Evolutionary conservation across 257 asterid species (phyloP).

Genomic region (Verbascum thapsus): DNA sequence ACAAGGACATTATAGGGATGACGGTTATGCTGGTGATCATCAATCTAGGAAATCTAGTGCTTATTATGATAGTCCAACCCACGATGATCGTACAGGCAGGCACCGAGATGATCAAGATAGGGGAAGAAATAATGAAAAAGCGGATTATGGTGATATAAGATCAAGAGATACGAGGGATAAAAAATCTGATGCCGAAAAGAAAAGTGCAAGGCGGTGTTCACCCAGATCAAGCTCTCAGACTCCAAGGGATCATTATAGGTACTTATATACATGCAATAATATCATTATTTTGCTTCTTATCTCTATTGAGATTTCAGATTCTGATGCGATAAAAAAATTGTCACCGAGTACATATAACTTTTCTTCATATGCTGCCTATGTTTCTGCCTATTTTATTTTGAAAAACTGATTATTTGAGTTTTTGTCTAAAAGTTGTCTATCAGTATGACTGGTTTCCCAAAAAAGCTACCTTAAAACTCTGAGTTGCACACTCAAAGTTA

Average conservation of each 20-base stretch:
- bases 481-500: background rate
- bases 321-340: background rate
- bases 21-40: conserved; percentile 55
- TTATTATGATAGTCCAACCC: conserved; percentile 63
- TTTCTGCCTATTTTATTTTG: background rate
- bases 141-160: conserved; percentile 65
- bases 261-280: conserved; percentile 21
- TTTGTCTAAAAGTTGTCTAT: background rate
- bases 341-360: background rate
- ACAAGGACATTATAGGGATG: conserved; percentile 71
- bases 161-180: conserved; percentile 70
- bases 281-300: conserved; percentile 3
- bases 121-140: conserved; percentile 70
- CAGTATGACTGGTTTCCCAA: background rate
- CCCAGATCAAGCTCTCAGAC: conserved; percentile 72
- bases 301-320: conserved; percentile 4
- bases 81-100: conserved; percentile 65
- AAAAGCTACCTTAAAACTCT: background rate
- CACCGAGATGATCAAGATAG: conserved; percentile 73
- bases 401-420: background rate
- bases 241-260: conserved; percentile 80
- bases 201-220: conserved; percentile 64
- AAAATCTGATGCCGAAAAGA: conserved; percentile 65
- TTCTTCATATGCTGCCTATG: conserved; percentile 6
- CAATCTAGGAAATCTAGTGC: conserved; percentile 61